phyloP scores from a whole-genome alignment of 352 stramenopile genomes.

The Phytophthora colocasiae region DNA sequence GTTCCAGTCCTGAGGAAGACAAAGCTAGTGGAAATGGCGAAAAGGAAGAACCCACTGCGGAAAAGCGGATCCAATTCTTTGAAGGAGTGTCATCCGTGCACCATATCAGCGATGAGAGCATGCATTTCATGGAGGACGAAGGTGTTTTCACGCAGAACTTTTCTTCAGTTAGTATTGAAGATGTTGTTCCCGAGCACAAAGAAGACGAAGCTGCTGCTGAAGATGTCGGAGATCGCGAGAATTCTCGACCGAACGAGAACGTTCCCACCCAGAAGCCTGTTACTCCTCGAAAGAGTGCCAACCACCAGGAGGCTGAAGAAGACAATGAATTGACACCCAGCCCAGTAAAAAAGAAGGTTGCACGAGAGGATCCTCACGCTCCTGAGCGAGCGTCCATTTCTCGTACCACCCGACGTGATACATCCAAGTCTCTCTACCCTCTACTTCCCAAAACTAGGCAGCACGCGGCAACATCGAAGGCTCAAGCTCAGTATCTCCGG shows the following conservation, averaged over 20 bases:
- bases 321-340: conserved; percentile 26
- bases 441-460: conserved; percentile 41
- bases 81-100: conserved; percentile 79
- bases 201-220: not conserved
- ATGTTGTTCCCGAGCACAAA: conserved; percentile 14
- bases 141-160: conserved; percentile 55
- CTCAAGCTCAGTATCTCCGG: conserved; percentile 59
- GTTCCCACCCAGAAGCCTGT: not conserved
- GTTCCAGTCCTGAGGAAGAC: conserved; percentile 16
- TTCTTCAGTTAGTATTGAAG: conserved; percentile 49
- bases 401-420: conserved; percentile 2
- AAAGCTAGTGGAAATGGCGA: not conserved
- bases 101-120: conserved; percentile 58
- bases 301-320: conserved; percentile 42
- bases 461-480: conserved; percentile 35
- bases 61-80: conserved; percentile 45
- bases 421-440: conserved; percentile 50
- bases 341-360: conserved; percentile 48
- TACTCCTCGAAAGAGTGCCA: conserved; percentile 20
- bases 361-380: conserved; percentile 24
- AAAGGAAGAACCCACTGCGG: conserved; percentile 5
- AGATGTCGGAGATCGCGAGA: conserved; percentile 9
- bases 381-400: conserved; percentile 16
- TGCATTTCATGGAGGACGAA: conserved; percentile 71
- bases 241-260: conserved; percentile 17